phyloP scores from a whole-genome alignment of 768 basidiomycete genomes.

The Botryobasidium botryosum region DNA sequence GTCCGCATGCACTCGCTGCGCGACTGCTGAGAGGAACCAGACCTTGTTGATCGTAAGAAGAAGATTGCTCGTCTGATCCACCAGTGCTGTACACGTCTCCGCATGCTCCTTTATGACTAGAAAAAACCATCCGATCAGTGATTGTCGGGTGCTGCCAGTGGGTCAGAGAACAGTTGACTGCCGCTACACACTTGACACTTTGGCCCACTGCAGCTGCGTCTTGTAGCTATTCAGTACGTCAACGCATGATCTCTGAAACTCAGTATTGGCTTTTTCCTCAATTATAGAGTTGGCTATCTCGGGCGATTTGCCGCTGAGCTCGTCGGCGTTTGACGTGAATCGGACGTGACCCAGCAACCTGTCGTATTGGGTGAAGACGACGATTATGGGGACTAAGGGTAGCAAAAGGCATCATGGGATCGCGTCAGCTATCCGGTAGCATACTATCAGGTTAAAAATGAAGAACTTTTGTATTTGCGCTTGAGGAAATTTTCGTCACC shows the following conservation, averaged over 20 bases:
- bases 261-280: too few species aligned
- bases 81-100: not conserved
- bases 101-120: not conserved
- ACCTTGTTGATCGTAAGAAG: not conserved
- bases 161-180: too few species aligned
- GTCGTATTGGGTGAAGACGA: not conserved
- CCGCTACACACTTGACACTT: too few species aligned
- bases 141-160: too few species aligned
- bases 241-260: too few species aligned
- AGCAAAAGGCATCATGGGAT: constrained; percentile 12
- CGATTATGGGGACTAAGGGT: constrained; percentile 16
- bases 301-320: not conserved
- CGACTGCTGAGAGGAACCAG: not conserved
- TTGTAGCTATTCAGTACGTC: too few species aligned
- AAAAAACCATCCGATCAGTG: too few species aligned
- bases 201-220: too few species aligned
- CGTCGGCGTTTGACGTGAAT: not conserved
- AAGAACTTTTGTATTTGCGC: constrained; percentile 3
- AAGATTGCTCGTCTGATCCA: not conserved
- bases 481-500: constrained; percentile 18
- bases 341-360: not conserved
- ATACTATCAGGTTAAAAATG: constrained; percentile 8
- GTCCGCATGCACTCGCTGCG: not conserved
- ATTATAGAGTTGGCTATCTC: not conserved
- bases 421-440: not conserved